Evolutionary conservation across 768 basidiomycete species (phyloP), one percentile per base, ranked within the genome.

Genomic region (Epithele typhae): DNA sequence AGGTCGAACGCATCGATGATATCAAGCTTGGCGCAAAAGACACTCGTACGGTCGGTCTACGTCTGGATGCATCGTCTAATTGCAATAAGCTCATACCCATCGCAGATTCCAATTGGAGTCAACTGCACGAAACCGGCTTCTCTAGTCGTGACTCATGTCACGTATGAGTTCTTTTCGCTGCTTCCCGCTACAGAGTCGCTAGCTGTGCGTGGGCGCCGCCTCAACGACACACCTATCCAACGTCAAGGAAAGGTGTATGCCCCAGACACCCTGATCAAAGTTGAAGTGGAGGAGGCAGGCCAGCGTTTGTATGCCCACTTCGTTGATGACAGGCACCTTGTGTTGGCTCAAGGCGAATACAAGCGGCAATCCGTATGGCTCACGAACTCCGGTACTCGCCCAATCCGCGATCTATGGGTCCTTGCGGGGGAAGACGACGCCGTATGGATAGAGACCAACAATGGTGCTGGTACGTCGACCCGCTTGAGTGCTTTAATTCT

Each of bases 141-240:
- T 2, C 59, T 94, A 35, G 66, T 64, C 19, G 65, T 94, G 35
- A 76, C 77, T 12, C 66, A 82, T 34, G 74, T 75, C 32, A 71
- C 69, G 35, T 91, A 85, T 52, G 64, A 81, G 24, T 94, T 93
- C 61, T 75, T 93, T 25, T 79, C 79, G 4, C 73, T 90, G 25
- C 73, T 94, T 17, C 81, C 86, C 2, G 71, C 74, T 21, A 71
- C 61, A 0, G 92, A 94, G 62, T 67, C 80, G 1, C 72, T 93
- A 3, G 71, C 78, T 8, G 73, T 72, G 25, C 82, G 80, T n/a
- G 92, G 93, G 12, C 78, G 73, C 37, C 72, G 92, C 41, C 69
- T 96, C 10, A 81, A 93, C 43, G 78, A 81, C 43, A 92, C 92
- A 2, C 73, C 76, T 24, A 68, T 76, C 12, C 87, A 94, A 55